These are phyloP conservation scores for Candida khao-thaluensis DNA, from an alignment of 805 yeast genomes.

Conservation along the genomic window DNA sequence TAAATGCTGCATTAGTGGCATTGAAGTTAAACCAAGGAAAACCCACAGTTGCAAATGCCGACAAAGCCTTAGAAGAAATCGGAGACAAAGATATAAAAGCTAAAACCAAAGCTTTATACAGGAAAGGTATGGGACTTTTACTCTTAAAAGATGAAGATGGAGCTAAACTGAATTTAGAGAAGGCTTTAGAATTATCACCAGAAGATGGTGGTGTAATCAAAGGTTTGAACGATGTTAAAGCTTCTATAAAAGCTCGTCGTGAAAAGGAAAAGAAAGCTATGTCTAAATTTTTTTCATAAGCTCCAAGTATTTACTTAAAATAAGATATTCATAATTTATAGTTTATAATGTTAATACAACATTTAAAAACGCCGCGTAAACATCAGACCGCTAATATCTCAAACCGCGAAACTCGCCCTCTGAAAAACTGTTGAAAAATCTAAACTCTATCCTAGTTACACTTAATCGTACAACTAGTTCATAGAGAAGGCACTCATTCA, in stretches of 20 bases:
- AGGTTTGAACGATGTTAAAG: slow-evolving; percentile 61
- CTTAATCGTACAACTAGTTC: slow-evolving; percentile 6
- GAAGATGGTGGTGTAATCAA: slow-evolving; percentile 68
- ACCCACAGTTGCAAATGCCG: slow-evolving; percentile 57
- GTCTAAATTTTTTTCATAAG: slow-evolving; percentile 59
- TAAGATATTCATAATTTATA: too few species aligned
- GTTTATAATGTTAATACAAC: too few species aligned
- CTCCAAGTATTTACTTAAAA: too few species aligned
- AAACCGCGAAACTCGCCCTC: slow-evolving; percentile 12
- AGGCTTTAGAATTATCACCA: slow-evolving; percentile 65
- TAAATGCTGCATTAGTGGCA: slow-evolving; percentile 75
- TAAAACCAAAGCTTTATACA: slow-evolving; percentile 79
- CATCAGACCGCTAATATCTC: slow-evolving; percentile 7
- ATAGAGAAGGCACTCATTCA: slow-evolving; percentile 28
- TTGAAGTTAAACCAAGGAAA: slow-evolving; percentile 58
- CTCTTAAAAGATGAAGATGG: slow-evolving; percentile 64
- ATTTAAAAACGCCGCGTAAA: slow-evolving; percentile 7
- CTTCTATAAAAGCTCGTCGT: slow-evolving; percentile 48
- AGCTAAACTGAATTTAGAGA: slow-evolving; percentile 64
- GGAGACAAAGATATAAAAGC: slow-evolving; percentile 62
- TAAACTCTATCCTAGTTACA: slow-evolving; percentile 6
- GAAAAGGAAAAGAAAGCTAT: slow-evolving; percentile 73
- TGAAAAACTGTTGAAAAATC: slow-evolving; percentile 8
- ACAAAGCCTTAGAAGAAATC: slow-evolving; percentile 64
- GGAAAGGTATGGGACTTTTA: slow-evolving; percentile 77